Evolutionary conservation across 2,329 filamentous ascomycete genomes (phyloP), one percentile per base, ranked within the genome.

Genomic region (Alternaria solani): DNA sequence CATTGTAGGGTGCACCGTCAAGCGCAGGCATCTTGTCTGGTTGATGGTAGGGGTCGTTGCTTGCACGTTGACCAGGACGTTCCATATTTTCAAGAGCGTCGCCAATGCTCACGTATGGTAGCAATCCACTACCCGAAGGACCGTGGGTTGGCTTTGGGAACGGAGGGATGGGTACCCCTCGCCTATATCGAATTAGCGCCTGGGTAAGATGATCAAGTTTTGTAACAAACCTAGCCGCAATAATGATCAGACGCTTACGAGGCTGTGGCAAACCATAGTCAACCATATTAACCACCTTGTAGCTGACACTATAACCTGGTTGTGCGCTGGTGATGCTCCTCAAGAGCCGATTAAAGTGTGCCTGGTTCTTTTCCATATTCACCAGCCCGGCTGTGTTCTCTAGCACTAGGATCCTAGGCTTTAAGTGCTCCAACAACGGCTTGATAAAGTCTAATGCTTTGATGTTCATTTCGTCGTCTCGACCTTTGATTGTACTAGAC

Each of bases 121-220:
- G 68, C 0, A 78, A 43, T 0, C 75, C 71, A 18, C 53, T 69
- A 1, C 62, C 64, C 1, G 20, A 2, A 1, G 63, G 57, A 23
- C 75, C 75, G 44, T 75, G 66, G 0, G 62, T 70, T 0, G 68
- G 62, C 9, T 64, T 64, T 0, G 76, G 76, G 26, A 78, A 76
- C 0, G 70, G 70, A 0, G 76, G 74, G 0, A 78, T 34, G 0
- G 76, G 74, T 6, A 38, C 61, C 0, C 68, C 74, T 0, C 60
- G 59, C 26, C 34, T 34, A 4, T 12, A 11, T 11, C 8, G 28
- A 9, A 26, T 44, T 7, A 38, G 11, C 12, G 53, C 9, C 16
- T n/a, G 7, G 25, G 23, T 2, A 39, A 12, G 8, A 34, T 34
- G 32, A 30, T 30, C 28, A 5, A 30, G 28, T 30, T 7, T 30